These are phyloP conservation scores for Ceratobasidium sp. DNA, from an alignment of 1,284 basidiomycete species.

Conservation along the genomic window DNA sequence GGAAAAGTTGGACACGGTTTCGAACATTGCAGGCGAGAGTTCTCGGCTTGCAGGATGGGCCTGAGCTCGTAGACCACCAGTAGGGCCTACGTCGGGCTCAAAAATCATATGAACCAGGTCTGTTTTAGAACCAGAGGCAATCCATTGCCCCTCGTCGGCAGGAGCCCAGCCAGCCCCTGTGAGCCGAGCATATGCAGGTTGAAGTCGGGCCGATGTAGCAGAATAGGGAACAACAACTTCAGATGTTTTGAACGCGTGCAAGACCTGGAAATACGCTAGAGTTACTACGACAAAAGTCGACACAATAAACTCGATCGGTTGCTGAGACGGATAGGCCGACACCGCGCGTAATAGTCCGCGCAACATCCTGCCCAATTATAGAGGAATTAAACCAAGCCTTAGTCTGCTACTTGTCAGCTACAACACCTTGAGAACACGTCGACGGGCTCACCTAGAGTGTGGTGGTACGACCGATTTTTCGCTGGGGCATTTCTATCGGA, in stretches of 20 bases:
- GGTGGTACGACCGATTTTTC: slow-evolving; percentile 27
- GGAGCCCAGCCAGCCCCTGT: slow-evolving; percentile 50
- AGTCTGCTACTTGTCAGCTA: background rate
- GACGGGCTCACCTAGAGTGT: slow-evolving; percentile 14
- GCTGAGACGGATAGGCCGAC: slow-evolving; percentile 49
- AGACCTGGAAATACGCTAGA: slow-evolving; percentile 88
- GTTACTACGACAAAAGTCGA: slow-evolving; percentile 85
- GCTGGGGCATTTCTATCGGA: slow-evolving; percentile 14
- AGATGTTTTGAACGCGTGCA: slow-evolving; percentile 77
- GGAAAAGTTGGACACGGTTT: slow-evolving; percentile 43
- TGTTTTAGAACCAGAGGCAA: slow-evolving; percentile 51
- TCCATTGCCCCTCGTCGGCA: slow-evolving; percentile 57
- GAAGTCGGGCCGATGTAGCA: slow-evolving; percentile 24
- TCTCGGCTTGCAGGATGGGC: slow-evolving; percentile 33
- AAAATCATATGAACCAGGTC: slow-evolving; percentile 60
- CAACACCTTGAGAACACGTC: background rate
- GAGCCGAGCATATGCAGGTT: slow-evolving; percentile 42
- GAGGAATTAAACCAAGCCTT: no score
- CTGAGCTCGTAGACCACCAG: slow-evolving; percentile 31
- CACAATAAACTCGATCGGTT: slow-evolving; percentile 81
- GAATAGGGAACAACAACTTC: slow-evolving; percentile 53
- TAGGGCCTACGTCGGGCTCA: slow-evolving; percentile 53
- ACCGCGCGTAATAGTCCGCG: slow-evolving; percentile 42
- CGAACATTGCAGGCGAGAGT: slow-evolving; percentile 40
- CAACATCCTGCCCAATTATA: slow-evolving; percentile 25